These are phyloP conservation scores for Emmonsiellopsis sp. DNA, from an alignment of 2,329 filamentous ascomycete species.

Conservation along the genomic window DNA sequence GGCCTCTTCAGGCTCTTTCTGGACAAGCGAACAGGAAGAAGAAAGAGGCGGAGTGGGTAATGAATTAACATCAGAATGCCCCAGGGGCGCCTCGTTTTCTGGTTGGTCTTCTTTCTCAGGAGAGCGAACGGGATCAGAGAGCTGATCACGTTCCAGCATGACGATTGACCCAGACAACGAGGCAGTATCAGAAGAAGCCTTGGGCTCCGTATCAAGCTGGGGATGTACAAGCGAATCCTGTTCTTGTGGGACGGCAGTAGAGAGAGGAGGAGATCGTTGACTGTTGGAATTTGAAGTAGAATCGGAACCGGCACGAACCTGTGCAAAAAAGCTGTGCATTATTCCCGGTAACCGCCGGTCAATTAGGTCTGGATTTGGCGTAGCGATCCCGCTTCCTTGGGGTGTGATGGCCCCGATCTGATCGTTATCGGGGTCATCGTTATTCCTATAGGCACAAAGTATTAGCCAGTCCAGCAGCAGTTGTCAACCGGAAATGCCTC, in stretches of 20 bases:
- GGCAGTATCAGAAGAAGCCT: slow-evolving; percentile 19
- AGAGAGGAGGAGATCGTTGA: slow-evolving; percentile 24
- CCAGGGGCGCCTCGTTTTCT: slow-evolving; percentile 20
- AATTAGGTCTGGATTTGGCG: slow-evolving; percentile 82
- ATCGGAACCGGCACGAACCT: slow-evolving; percentile 90
- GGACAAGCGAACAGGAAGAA: slow-evolving; percentile 34
- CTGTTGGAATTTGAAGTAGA: slow-evolving; percentile 48
- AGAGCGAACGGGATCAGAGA: slow-evolving; percentile 20
- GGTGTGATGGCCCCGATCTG: slow-evolving; percentile 37
- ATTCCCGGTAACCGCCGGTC: slow-evolving; percentile 95
- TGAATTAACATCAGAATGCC: slow-evolving; percentile 24
- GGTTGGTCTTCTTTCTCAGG: slow-evolving; percentile 17
- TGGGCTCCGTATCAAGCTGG: slow-evolving; percentile 18
- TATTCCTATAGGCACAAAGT: background rate
- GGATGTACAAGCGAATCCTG: slow-evolving; percentile 18
- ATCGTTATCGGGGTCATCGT: background rate
- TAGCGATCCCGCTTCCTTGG: slow-evolving; percentile 58
- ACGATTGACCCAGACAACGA: slow-evolving; percentile 34
- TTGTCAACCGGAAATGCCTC: too few relatives aligned
- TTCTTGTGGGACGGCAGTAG: slow-evolving; percentile 15
- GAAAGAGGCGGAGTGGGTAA: slow-evolving; percentile 37
- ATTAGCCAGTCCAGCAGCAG: too few relatives aligned
- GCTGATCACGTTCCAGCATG: slow-evolving; percentile 32
- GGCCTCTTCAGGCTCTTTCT: slow-evolving; percentile 34
- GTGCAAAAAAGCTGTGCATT: slow-evolving; percentile 91